Base-by-base conservation (phyloP, 495 filamentous ascomycete genomes). In the Penicillium manginii region DNA sequence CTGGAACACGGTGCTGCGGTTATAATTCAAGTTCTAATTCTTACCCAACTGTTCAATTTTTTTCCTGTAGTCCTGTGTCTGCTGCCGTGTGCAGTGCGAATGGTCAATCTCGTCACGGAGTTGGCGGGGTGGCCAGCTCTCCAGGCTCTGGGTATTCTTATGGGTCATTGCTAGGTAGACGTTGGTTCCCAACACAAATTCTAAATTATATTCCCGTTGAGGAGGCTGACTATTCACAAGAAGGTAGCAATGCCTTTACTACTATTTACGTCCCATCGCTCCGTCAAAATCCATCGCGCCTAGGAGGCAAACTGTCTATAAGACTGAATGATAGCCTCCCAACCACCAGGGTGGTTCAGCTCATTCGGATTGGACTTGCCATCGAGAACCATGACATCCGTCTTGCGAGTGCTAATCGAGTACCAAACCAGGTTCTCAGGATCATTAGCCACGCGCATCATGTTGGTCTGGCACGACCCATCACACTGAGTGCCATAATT, bases 241-340 rank as follows among this genome's bases (percentile, higher is more conserved):
- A 19, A 17, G 2, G 14, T 19, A 23, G 6, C 21, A 22, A 2
- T 9, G 14, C 19, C 18, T 47, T 0, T 22, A n/a, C n/a, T n/a
- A n/a, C 18, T 26, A 47, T 14, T 22, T 47, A 26, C 45, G 12
- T 26, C 18, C 21, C 17, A 46, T 22, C 19, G 4, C 21, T 46
- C 17, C 19, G 7, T 43, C 17, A 19, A n/a, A n/a, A 5, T 4
- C 10, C 26, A 18, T 19, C 9, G 15, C 42, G 15, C 49, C 18
- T 52, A 61, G 23, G 59, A 62, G n/a, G 55, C 40, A 23, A 62
- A 62, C 51, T 62, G 60, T 50, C 60, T 54, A 59, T 71, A 75
- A 14, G 69, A 78, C n/a, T 75, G 83, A 62, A 86, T 72, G 58
- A 82, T 75, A n/a, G 80, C 82, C 31, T 83, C 84, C 83, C 83